Percentiles rank a stretch among this genome's conserved stretches.
Conservation (phyloP, 352 stramenopile genomes). For the Globisporangium nodosum region DNA sequence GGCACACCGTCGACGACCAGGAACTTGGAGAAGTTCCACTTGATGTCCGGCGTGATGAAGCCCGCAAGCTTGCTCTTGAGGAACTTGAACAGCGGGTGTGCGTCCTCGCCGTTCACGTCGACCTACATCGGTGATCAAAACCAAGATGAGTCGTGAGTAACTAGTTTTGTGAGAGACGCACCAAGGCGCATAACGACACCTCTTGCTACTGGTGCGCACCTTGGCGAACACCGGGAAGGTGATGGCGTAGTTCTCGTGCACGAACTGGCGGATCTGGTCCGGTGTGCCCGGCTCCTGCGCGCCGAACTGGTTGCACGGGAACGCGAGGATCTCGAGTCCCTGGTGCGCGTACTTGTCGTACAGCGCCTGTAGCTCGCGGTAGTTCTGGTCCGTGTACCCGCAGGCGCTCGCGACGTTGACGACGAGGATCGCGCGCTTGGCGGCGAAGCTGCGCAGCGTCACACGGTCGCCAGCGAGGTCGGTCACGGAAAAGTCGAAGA, state of each 20-base stretch:
- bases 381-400: constrained; percentile 81
- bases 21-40: constrained; percentile 90
- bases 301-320: constrained; percentile 97
- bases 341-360: constrained; percentile 70
- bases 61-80: constrained; percentile 69
- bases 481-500: constrained; percentile 55
- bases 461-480: constrained; percentile 40
- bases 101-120: constrained; percentile 90
- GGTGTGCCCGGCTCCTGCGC: constrained; percentile 78
- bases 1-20: constrained; percentile 70
- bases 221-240: constrained; percentile 87
- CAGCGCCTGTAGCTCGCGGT: constrained; percentile 64
- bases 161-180: too few relatives aligned
- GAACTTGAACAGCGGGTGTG: constrained; percentile 88
- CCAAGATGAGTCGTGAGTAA: too few relatives aligned
- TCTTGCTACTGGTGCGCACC: constrained; percentile 15
- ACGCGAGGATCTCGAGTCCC: constrained; percentile 87
- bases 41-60: constrained; percentile 72
- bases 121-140: constrained; percentile 38
- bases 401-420: constrained; percentile 81
- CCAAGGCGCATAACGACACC: background rate
- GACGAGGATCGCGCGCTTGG: constrained; percentile 62
- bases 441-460: constrained; percentile 39
- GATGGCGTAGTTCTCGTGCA: constrained; percentile 61
- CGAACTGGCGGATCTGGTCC: constrained; percentile 74